Evolutionary conservation across 2,329 filamentous ascomycete genomes (phyloP).

Genomic region (Aspergillus spinulosporus): DNA sequence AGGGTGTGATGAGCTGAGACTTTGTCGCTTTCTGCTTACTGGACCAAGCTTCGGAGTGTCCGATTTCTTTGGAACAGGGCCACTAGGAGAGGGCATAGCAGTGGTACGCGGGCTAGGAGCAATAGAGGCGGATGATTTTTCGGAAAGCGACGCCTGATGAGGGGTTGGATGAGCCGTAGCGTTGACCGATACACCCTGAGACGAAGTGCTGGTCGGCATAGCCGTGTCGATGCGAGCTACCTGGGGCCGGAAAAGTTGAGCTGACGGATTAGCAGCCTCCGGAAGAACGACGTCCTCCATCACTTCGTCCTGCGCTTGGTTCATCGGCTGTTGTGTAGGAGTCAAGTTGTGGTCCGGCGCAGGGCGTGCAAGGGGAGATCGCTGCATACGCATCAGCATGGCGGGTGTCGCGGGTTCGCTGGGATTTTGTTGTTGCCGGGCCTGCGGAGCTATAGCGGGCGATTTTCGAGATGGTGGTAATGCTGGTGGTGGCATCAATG

Average conservation of each 20-base stretch:
- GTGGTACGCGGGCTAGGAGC: slow-evolving; percentile 57
- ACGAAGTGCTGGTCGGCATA: slow-evolving; percentile 42
- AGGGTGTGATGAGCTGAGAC: slow-evolving; percentile 70
- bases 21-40: slow-evolving; percentile 67
- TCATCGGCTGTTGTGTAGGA: slow-evolving; percentile 37
- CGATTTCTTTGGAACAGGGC: slow-evolving; percentile 41
- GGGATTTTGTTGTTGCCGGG: slow-evolving; percentile 25
- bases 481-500: slow-evolving; percentile 52
- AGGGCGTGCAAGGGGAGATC: slow-evolving; percentile 47
- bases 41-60: slow-evolving; percentile 50
- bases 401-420: slow-evolving; percentile 76
- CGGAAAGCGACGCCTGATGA: slow-evolving; percentile 35
- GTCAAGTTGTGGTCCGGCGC: slow-evolving; percentile 38
- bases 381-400: slow-evolving; percentile 76
- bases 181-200: slow-evolving; percentile 63
- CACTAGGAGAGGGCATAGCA: slow-evolving; percentile 54
- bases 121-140: slow-evolving; percentile 36
- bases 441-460: slow-evolving; percentile 39
- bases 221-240: slow-evolving; percentile 54
- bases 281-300: slow-evolving; percentile 72
- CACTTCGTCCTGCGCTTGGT: slow-evolving; percentile 52
- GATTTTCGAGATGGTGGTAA: slow-evolving; percentile 45
- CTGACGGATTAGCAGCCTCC: slow-evolving; percentile 63
- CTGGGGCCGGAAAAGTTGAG: slow-evolving; percentile 43
- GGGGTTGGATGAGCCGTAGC: slow-evolving; percentile 56